phyloP scores from a whole-genome alignment of 176 grass and related monocot species.

The Typha latifolia region DNA sequence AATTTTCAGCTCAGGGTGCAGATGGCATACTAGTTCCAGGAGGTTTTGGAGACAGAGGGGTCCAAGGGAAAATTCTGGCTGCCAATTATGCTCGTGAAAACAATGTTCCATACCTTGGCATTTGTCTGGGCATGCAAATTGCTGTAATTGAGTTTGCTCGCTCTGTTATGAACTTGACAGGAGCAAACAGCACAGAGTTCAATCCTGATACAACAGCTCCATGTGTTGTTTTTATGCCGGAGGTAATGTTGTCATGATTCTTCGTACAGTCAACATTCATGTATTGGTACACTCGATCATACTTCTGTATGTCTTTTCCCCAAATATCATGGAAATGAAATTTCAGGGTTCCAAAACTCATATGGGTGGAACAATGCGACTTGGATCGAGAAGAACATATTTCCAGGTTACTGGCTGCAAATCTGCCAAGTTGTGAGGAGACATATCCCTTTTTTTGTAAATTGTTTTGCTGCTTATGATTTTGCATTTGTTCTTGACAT shows the following conservation, averaged over 20 bases:
- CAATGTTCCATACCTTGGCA: conserved; percentile 81
- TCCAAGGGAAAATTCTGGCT: conserved; percentile 88
- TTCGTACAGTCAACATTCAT: background rate
- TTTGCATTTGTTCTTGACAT: background rate
- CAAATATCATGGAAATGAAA: too few relatives aligned
- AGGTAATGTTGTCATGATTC: conserved; percentile 37
- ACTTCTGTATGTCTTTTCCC: too few relatives aligned
- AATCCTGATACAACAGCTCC: conserved; percentile 57
- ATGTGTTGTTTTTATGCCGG: conserved; percentile 89
- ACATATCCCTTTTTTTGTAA: background rate
- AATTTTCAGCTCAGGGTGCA: conserved; percentile 47
- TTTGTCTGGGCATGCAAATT: conserved; percentile 99
- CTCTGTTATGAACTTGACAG: conserved; percentile 65
- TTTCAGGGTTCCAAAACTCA: conserved; percentile 88
- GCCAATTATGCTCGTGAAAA: conserved; percentile 91
- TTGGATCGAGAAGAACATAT: conserved; percentile 84
- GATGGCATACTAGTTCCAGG: conserved; percentile 90
- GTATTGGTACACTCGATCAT: too few relatives aligned
- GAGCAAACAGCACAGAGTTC: conserved; percentile 87
- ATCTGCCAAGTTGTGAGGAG: conserved; percentile 78
- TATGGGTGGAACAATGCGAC: conserved; percentile 96
- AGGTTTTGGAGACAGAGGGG: conserved; percentile 90
- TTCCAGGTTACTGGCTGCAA: conserved; percentile 57
- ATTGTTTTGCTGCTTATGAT: background rate
- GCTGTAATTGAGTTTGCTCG: conserved; percentile 86